Percentiles rank a stretch among this genome's conserved stretches.
phyloP scores from a whole-genome alignment of 164 flowering plant species.

The Pachysandra terminalis region DNA sequence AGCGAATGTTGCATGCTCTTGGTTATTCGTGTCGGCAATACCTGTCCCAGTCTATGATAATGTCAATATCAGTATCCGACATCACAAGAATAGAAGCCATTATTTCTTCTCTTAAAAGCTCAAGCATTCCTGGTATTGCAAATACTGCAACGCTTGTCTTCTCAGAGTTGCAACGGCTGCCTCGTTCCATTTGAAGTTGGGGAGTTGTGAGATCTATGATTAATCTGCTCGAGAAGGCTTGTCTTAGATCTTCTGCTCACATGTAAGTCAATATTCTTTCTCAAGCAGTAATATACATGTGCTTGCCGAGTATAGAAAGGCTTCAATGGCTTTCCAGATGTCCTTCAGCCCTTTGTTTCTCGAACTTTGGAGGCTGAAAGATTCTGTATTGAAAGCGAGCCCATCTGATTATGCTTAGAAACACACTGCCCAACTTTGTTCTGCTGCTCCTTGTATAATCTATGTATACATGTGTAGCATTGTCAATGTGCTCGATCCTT shows the following conservation, averaged over 20 bases:
- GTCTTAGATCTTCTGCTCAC: not conserved
- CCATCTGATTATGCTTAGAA: not conserved
- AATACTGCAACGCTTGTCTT: slow-evolving; percentile 54
- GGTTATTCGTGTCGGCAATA: slow-evolving; percentile 79
- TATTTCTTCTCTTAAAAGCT: slow-evolving; percentile 50
- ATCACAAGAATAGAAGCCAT: slow-evolving; percentile 59
- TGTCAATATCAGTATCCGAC: slow-evolving; percentile 60
- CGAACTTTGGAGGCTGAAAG: not conserved
- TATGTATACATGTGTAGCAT: not conserved
- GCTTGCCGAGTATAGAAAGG: not conserved
- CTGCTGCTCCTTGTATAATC: slow-evolving; percentile 2
- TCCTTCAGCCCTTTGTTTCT: not conserved
- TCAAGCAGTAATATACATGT: not conserved
- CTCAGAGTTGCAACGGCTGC: slow-evolving; percentile 74
- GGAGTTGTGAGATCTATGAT: no score
- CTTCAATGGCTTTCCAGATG: not conserved
- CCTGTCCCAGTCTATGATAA: slow-evolving; percentile 72
- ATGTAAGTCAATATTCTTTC: not conserved
- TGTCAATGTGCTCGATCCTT: not conserved
- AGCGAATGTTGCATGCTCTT: slow-evolving; percentile 55
- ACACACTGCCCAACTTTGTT: not conserved
- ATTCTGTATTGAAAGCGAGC: not conserved
- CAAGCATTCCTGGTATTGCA: slow-evolving; percentile 38
- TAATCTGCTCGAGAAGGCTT: not conserved
- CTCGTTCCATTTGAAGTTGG: slow-evolving; percentile 46